These are phyloP conservation scores for Smallanthus sonchifolius DNA, from an alignment of 129 eudicot species.

Conservation along the genomic window DNA sequence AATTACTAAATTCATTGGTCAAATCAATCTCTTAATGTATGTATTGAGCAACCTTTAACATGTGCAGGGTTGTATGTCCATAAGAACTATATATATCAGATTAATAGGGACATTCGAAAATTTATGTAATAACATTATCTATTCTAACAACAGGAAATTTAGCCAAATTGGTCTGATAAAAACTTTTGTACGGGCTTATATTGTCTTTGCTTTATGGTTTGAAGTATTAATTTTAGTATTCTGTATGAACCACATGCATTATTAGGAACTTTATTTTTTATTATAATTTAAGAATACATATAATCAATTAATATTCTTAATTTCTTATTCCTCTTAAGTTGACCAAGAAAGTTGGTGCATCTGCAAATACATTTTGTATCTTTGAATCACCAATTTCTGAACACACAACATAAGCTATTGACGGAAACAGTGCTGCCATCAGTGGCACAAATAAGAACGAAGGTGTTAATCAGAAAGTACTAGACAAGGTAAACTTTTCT, in stretches of 20 bases:
- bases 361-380: slow-evolving; percentile 24
- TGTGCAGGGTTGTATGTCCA: too few relatives aligned
- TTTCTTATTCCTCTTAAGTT: slow-evolving; percentile 49
- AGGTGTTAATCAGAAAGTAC: slow-evolving; percentile 77
- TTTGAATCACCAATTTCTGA: slow-evolving; percentile 31
- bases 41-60: too few relatives aligned
- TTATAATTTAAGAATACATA: neutral
- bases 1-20: neutral
- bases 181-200: neutral
- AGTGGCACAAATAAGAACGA: slow-evolving; percentile 56
- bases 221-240: neutral
- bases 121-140: too few relatives aligned
- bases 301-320: neutral
- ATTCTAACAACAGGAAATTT: neutral
- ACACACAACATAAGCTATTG: slow-evolving; percentile 34
- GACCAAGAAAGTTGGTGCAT: slow-evolving; percentile 28
- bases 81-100: too few relatives aligned
- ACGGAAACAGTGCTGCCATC: slow-evolving; percentile 26
- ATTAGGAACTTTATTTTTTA: too few relatives aligned
- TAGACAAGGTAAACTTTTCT: slow-evolving; percentile 67
- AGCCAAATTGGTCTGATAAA: neutral
- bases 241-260: neutral
- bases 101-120: too few relatives aligned
- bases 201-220: too few relatives aligned
- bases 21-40: neutral